Conservation (phyloP, 768 basidiomycete genomes). For the Mycena crocata region DNA sequence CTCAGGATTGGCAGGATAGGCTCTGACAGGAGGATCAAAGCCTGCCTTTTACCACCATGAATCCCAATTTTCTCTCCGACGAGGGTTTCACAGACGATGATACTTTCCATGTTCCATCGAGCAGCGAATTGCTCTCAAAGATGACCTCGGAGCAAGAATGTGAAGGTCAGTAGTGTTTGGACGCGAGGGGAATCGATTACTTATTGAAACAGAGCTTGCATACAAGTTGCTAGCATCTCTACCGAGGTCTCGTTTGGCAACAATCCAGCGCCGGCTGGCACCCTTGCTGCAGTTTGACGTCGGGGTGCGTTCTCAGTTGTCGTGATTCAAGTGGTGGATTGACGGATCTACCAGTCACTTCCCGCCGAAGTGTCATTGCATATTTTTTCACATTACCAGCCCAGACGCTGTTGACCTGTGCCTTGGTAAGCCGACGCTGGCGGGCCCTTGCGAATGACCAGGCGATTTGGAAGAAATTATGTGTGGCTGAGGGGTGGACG, state of each 20-base stretch:
- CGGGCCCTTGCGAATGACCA: slow-evolving; percentile 73
- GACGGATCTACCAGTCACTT: slow-evolving; percentile 60
- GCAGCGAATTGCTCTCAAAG: slow-evolving; percentile 31
- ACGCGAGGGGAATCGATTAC: not conserved
- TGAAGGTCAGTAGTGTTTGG: slow-evolving; percentile 46
- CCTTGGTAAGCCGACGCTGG: slow-evolving; percentile 76
- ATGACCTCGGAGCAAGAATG: slow-evolving; percentile 47
- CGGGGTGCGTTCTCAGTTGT: slow-evolving; percentile 62
- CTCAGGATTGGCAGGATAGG: not conserved
- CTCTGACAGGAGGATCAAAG: not conserved
- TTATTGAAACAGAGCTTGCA: slow-evolving; percentile 64
- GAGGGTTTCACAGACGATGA: slow-evolving; percentile 48
- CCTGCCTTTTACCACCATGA: slow-evolving; percentile 13
- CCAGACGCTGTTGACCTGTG: slow-evolving; percentile 66
- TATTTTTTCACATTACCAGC: slow-evolving; percentile 71
- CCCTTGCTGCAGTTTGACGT: slow-evolving; percentile 81
- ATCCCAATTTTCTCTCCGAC: slow-evolving; percentile 35
- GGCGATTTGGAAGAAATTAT: slow-evolving; percentile 77
- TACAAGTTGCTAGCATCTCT: slow-evolving; percentile 71
- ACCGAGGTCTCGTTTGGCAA: slow-evolving; percentile 73
- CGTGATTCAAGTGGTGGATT: not conserved
- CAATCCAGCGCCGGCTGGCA: slow-evolving; percentile 72
- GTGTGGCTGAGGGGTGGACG: slow-evolving; percentile 68
- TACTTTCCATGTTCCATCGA: slow-evolving; percentile 18
- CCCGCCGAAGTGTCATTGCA: slow-evolving; percentile 80